Evolutionary conservation across 2,329 filamentous ascomycete species (phyloP).

Genomic region (Colletotrichum sp.): DNA sequence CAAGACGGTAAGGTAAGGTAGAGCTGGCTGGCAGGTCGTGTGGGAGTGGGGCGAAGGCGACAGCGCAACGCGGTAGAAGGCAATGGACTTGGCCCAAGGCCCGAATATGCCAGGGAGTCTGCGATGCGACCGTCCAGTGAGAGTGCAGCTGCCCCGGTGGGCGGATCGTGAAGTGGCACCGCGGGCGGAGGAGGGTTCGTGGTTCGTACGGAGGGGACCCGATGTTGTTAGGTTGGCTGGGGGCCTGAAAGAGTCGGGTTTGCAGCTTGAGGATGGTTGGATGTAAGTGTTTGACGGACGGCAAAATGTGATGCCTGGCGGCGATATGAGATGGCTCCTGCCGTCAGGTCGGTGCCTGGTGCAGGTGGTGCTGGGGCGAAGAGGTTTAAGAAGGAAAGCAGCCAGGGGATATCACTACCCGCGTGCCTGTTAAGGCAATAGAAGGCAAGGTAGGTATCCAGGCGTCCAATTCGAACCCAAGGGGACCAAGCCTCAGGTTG

Average conservation of each 20-base stretch:
- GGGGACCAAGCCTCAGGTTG: not conserved
- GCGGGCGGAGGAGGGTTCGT: constrained; percentile 4
- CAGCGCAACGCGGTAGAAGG: not conserved
- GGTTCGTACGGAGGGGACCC: constrained; percentile 2
- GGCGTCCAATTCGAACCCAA: not conserved
- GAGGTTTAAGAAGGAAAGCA: not conserved
- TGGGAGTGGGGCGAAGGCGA: constrained; percentile 1
- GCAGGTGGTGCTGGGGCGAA: not conserved
- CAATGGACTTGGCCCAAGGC: constrained; percentile 4
- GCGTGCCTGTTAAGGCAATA: not conserved
- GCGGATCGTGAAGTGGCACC: constrained; percentile 17
- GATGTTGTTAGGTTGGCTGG: not conserved
- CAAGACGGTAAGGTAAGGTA: not conserved
- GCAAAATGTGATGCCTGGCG: not conserved
- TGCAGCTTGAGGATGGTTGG: not conserved
- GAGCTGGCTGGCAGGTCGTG: not conserved
- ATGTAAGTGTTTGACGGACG: not conserved
- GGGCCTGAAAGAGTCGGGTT: constrained; percentile 1
- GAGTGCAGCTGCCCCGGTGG: not conserved
- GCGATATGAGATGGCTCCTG: not conserved
- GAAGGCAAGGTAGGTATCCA: not conserved
- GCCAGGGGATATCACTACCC: not conserved
- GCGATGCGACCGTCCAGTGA: constrained; percentile 13
- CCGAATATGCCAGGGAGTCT: constrained; percentile 10
- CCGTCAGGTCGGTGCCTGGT: not conserved